Evolutionary conservation across 768 basidiomycete species (phyloP), one percentile per base, ranked within the genome.

Genomic region (Mycena amicta): DNA sequence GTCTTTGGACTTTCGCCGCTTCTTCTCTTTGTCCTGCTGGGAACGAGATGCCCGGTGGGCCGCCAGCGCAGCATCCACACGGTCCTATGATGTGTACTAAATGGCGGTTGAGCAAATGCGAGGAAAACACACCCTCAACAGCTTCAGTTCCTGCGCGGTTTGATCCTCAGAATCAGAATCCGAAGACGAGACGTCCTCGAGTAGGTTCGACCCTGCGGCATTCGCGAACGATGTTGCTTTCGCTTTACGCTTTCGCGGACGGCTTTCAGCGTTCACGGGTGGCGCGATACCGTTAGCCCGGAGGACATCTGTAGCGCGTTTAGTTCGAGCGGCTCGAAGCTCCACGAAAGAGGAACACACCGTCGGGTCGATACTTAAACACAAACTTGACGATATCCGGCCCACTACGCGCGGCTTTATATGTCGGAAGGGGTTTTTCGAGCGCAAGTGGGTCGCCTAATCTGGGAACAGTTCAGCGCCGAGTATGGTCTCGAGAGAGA

Each of bases 331-430:
- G 26, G 18, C 3, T 3, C n/a, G 31, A 29, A 5, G 28, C 20
- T 22, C 2, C 13, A 13, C 5, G 18, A 50, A 20, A 6, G 23
- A 22, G 11, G 16, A n/a, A 41, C 57, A 1, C 16, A 59, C 61
- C 62, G 15, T 59, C 4, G 8, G 62, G 62, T 3, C 62, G 57
- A 29, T 63, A 63, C 52, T 53, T 50, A 33, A 63, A 63, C 13
- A 22, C 39, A 20, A 63, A 63, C 46, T 23, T 56, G 11, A 60
- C 61, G 23, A 63, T 5, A 22, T 56, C 39, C 22, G 57, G 45
- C 6, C 57, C 61, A 6, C 43, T 28, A 25, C 57, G 54, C 8
- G 11, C 1, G 4, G 28, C 6, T 15, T 25, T 4, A 8, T 37
- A 26, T 23, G 30, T 25, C 4, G 1, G 1, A 0, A 2, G 1